These are phyloP conservation scores for Calonectria henricotiae DNA, from an alignment of 2,329 filamentous ascomycete genomes.

Conservation along the genomic window DNA sequence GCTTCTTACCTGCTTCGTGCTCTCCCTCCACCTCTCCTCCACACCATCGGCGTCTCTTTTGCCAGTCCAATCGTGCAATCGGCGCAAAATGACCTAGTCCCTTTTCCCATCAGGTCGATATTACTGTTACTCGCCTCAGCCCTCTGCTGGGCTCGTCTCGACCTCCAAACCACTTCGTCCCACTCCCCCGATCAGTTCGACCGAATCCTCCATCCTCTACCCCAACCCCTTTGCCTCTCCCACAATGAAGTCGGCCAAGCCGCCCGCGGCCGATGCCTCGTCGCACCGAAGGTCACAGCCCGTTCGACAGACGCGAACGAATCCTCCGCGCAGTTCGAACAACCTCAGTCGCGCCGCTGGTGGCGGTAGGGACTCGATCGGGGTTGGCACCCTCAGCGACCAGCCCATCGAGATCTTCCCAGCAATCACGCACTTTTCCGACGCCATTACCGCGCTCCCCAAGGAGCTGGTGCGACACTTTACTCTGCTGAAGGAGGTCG, in stretches of 20 bases:
- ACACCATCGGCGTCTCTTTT: constrained; percentile 41
- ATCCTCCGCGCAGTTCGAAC: constrained; percentile 72
- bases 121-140: constrained; percentile 46
- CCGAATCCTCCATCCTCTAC: constrained; percentile 43
- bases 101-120: constrained; percentile 43
- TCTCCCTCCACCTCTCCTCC: constrained; percentile 46
- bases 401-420: constrained; percentile 79
- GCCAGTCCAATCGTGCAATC: constrained; percentile 41
- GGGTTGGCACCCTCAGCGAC: constrained; percentile 64
- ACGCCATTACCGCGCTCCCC: constrained; percentile 91
- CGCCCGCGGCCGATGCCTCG: constrained; percentile 60
- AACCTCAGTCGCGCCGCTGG: constrained; percentile 63
- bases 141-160: constrained; percentile 32
- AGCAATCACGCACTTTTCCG: constrained; percentile 84
- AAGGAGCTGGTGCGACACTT: constrained; percentile 97
- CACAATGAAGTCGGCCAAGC: constrained; percentile 73
- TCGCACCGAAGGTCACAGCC: constrained; percentile 76
- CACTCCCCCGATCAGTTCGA: constrained; percentile 46
- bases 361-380: constrained; percentile 64
- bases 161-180: constrained; percentile 46
- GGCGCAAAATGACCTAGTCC: constrained; percentile 50
- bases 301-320: constrained; percentile 76
- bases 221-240: constrained; percentile 52
- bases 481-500: constrained; percentile 95
- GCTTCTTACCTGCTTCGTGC: constrained; percentile 47